Base-by-base conservation (phyloP, 805 yeast species). In the Lachancea dasiensis region DNA sequence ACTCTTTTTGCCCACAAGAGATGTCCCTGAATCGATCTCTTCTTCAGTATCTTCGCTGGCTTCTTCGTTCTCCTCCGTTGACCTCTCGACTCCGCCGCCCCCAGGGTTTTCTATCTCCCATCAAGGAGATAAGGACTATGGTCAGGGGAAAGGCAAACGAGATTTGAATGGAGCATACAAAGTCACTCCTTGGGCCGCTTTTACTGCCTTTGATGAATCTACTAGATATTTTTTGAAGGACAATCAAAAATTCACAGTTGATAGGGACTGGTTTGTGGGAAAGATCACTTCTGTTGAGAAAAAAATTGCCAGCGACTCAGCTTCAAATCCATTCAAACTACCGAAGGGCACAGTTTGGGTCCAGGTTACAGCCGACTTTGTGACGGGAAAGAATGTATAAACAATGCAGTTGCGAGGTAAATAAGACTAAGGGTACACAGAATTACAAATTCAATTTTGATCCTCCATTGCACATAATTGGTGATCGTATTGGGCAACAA, bases 171-270 rank as follows among this genome's bases (percentile, higher is more conserved):
- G 22, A 10, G 22, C 11, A 5, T 36, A 32, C 11, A 34, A 29
- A 36, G 40, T 48, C 8, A 75, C 68, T 38, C 86, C 90, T 0
- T 90, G 97, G 97, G 96, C 96, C 0, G 95, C 95, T 1, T 90
- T 90, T 65, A 89, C 92, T 47, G 74, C 67, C 10, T 71, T 84
- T 39, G 54, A 53, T 10, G 95, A 90, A 1, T 81, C 86, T 1
- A 92, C 94, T 0, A 87, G 89, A 56, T 87, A 77, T 56, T 81
- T 87, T 52, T 63, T 90, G 46, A 74, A 76, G 36, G 65, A 68
- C 32, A 62, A 62, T 10, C 55, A 66, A 11, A 51, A 52, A 1
- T 49, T 68, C 16, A 48, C 55, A 15, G 58, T 58, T 8, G 68
- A 63, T 22, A 74, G 80, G 38, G 96, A 89, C 47, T 90, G 95